These are phyloP conservation scores for Talaromyces liani DNA, from an alignment of 495 filamentous ascomycete species.

Conservation along the genomic window DNA sequence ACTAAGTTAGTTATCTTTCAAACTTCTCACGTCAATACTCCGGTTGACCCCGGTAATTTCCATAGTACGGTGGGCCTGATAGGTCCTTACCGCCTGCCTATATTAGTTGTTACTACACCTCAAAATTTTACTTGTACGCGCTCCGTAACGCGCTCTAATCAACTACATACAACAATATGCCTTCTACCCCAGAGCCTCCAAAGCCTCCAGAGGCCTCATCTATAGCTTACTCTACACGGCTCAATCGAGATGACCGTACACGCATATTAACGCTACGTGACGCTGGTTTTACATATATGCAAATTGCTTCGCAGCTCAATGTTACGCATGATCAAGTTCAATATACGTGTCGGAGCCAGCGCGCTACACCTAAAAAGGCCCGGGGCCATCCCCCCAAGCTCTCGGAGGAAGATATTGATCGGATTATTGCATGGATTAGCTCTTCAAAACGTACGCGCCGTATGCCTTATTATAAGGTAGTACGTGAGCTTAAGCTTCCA, in stretches of 20 bases:
- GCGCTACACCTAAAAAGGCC: constrained; percentile 14
- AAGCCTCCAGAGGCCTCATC: too few relatives aligned
- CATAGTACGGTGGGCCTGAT: too few relatives aligned
- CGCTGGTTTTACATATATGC: neutral
- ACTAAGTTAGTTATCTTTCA: too few relatives aligned
- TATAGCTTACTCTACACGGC: too few relatives aligned
- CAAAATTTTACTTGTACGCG: too few relatives aligned
- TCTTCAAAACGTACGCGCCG: constrained; percentile 15
- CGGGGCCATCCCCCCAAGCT: constrained; percentile 15
- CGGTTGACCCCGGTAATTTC: too few relatives aligned
- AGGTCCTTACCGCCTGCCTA: too few relatives aligned
- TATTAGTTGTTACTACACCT: too few relatives aligned
- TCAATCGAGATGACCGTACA: neutral
- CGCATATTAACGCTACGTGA: neutral
- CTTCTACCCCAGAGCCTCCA: too few relatives aligned
- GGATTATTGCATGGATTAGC: constrained; percentile 20
- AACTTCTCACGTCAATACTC: too few relatives aligned
- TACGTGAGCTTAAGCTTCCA: constrained; percentile 16
- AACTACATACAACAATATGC: too few relatives aligned
- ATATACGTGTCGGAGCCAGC: constrained; percentile 12
- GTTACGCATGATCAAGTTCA: neutral
- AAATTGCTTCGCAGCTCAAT: neutral
- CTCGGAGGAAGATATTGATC: constrained; percentile 16
- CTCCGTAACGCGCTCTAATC: too few relatives aligned
- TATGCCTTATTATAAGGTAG: constrained; percentile 17